Conservation (phyloP, 108 stramenopile species). For the Cylindrotheca fusiformis region DNA sequence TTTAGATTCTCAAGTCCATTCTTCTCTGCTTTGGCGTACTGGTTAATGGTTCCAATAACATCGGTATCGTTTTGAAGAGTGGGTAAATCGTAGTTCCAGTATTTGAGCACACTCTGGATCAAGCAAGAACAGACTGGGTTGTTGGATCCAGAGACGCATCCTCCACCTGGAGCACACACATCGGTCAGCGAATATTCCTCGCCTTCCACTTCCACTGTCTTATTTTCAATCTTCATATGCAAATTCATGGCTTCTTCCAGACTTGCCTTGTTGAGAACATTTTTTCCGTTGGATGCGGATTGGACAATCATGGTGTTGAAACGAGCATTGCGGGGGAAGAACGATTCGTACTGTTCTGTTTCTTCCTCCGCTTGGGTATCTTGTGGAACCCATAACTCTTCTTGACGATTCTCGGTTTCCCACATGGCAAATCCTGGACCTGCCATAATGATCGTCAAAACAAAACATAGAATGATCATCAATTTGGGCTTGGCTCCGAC, state of each 20-base stretch:
- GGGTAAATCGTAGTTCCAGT: conserved; percentile 66
- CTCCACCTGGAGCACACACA: conserved; percentile 52
- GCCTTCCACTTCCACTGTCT: conserved; percentile 22
- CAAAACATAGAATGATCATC: conserved; percentile 47
- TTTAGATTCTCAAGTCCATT: conserved; percentile 45
- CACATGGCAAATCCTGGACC: conserved; percentile 44
- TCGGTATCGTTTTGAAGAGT: conserved; percentile 49
- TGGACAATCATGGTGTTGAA: conserved; percentile 48
- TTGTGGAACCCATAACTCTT: conserved; percentile 73
- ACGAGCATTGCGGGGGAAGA: conserved; percentile 36
- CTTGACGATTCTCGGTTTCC: conserved; percentile 57
- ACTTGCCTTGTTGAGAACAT: conserved; percentile 54
- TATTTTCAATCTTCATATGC: conserved; percentile 38
- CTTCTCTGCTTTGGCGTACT: conserved; percentile 29
- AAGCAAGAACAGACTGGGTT: conserved; percentile 51
- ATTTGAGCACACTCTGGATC: conserved; percentile 43
- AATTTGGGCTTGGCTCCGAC: conserved; percentile 43
- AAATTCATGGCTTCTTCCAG: conserved; percentile 45
- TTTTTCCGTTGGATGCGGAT: conserved; percentile 3
- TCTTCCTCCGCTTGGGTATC: conserved; percentile 52
- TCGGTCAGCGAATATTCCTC: conserved; percentile 28
- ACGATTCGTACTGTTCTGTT: conserved; percentile 28
- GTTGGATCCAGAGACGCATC: conserved; percentile 34
- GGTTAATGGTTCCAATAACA: conserved; percentile 44
- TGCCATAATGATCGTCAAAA: conserved; percentile 24